Evolutionary conservation across 306 rosid species (phyloP).

Genomic region (Herpetospermum pedunculosum): DNA sequence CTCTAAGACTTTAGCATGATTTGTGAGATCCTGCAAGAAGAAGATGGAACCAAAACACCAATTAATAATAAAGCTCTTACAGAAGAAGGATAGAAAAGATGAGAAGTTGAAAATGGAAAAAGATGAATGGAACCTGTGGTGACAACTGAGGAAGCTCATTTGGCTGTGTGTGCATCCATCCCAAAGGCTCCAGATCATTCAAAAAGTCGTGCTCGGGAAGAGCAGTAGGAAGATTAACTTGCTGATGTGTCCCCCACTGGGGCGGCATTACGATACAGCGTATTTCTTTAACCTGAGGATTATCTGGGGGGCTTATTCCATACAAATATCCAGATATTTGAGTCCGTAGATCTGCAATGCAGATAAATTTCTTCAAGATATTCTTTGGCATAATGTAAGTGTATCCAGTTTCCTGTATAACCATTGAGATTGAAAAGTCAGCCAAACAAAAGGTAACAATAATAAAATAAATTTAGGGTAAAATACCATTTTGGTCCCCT

Average conservation of each 20-base stretch:
- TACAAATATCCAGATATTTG: slow-evolving; percentile 93
- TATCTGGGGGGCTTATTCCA: slow-evolving; percentile 95
- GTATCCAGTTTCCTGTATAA: slow-evolving; percentile 95
- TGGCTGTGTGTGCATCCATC: slow-evolving; percentile 99
- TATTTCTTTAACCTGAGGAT: slow-evolving; percentile 96
- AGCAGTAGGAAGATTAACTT: slow-evolving; percentile 86
- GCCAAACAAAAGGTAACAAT: neutral
- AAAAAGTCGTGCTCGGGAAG: slow-evolving; percentile 97
- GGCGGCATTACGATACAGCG: slow-evolving; percentile 97
- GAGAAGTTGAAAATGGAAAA: neutral
- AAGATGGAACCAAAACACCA: neutral
- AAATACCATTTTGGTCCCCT: too few relatives aligned
- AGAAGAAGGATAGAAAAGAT: too few relatives aligned
- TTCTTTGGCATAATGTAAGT: slow-evolving; percentile 99
- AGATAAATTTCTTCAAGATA: slow-evolving; percentile 87
- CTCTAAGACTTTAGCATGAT: slow-evolving; percentile 88
- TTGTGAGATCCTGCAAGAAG: slow-evolving; percentile 78
- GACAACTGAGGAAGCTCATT: slow-evolving; percentile 97
- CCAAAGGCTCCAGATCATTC: slow-evolving; percentile 93
- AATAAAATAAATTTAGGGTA: too few relatives aligned
- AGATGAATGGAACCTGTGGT: slow-evolving; percentile 51
- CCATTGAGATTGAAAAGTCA: slow-evolving; percentile 11
- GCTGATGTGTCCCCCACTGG: slow-evolving; percentile 98
- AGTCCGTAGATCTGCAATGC: slow-evolving; percentile 95
- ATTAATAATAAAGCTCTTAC: neutral